Base-by-base conservation (phyloP, 345 rosid genomes). In the Camelina hispida region DNA sequence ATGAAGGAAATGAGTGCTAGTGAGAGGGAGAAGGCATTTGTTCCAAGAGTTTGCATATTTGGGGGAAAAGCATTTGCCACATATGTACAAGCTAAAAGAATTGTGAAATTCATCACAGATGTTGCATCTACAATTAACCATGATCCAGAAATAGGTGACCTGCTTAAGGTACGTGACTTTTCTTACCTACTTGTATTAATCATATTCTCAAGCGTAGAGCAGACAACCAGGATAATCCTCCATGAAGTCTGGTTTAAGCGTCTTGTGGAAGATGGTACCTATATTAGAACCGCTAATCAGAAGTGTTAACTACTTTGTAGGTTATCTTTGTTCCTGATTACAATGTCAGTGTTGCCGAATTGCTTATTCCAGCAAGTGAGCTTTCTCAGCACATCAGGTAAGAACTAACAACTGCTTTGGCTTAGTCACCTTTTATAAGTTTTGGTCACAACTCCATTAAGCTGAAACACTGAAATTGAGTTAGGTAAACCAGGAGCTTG, bases 41-140 rank as follows among this genome's bases (percentile, higher is more conserved):
- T 80, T 52, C 92, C 93, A 5, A 72, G 97, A 68, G 92, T 91
- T 50, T 91, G 92, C 75, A 87, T 91, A 75, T 85, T 88, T 70
- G 97, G 94, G 22, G 94, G 97, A 22, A 88, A 91, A 81, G 94
- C 97, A 63, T 88, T 91, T 46, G 82, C 94, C 56, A 88, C 97
- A 13, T 88, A 87, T 64, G 85, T 91, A 15, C 94, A 88, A 80
- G 97, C 97, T 52, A 91, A 88, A 83, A 86, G 91, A 77, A 91
- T 91, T 71, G 89, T 88, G 71, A 89, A 87, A 78, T 84, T 89
- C 54, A 87, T 91, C 62, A 84, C 86, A 1, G 94, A 91, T 73
- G 94, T 87, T 66, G 97, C 85, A 23, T 77, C 91, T 72, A 84
- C 84, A 9, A 77, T 87, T 51, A 91, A 87, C 80, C 82, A 82